A percentile compares a stretch with the other conserved stretches of the same genome.
Conservation (phyloP, 768 basidiomycete genomes). For the Holtermanniella nyarrowii region DNA sequence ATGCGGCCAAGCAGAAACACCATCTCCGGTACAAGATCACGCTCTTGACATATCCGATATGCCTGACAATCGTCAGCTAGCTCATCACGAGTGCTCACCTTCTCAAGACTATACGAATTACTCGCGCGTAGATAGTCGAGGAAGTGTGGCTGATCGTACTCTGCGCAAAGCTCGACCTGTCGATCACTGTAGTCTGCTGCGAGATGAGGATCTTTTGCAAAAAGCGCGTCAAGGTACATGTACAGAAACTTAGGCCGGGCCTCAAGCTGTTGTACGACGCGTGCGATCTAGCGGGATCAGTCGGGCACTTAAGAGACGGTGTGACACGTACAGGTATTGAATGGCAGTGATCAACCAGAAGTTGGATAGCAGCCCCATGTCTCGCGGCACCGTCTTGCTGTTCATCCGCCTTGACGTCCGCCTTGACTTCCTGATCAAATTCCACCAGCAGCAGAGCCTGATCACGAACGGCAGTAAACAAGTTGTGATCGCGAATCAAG, state of each 20-base stretch:
- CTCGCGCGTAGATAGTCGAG: conserved; percentile 87
- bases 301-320: background rate
- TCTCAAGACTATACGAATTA: conserved; percentile 80
- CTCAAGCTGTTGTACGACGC: conserved; percentile 79
- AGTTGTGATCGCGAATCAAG: conserved; percentile 81
- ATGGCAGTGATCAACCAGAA: conserved; percentile 88
- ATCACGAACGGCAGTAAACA: conserved; percentile 90
- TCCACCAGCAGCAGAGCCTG: conserved; percentile 86
- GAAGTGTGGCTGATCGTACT: conserved; percentile 64
- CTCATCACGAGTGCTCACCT: conserved; percentile 43
- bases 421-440: conserved; percentile 70
- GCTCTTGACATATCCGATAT: conserved; percentile 70
- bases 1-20: conserved; percentile 93
- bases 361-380: conserved; percentile 66
- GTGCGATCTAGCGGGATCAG: conserved; percentile 52
- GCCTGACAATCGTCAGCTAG: conserved; percentile 48
- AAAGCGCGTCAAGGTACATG: conserved; percentile 82
- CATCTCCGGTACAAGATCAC: conserved; percentile 88
- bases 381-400: conserved; percentile 12
- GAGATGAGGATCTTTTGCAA: conserved; percentile 72
- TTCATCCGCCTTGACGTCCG: conserved; percentile 41
- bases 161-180: conserved; percentile 82
- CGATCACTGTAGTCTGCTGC: conserved; percentile 72
- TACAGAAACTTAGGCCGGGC: conserved; percentile 71
- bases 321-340: conserved; percentile 70